phyloP scores from a whole-genome alignment of 768 basidiomycete species.

The Lentinula guzmanii region DNA sequence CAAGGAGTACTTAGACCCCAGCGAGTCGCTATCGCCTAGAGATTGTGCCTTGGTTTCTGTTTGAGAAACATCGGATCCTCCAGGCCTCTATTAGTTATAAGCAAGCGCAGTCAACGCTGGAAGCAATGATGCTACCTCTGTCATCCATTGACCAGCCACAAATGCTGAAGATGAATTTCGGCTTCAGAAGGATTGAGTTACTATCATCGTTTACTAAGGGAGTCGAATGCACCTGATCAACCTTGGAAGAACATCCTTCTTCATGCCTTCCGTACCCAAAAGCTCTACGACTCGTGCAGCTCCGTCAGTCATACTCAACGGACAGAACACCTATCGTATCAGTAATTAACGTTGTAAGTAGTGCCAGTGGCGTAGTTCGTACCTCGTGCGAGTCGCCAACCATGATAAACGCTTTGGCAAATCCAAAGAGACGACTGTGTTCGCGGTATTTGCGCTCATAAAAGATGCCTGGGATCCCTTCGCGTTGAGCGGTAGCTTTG shows the following conservation, averaged over 20 bases:
- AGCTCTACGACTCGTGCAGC: constrained; percentile 69
- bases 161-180: constrained; percentile 58
- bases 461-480: constrained; percentile 62
- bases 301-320: constrained; percentile 78
- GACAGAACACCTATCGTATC: constrained; percentile 54
- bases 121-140: constrained; percentile 43
- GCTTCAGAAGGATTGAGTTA: constrained; percentile 24
- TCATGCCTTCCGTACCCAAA: constrained; percentile 53
- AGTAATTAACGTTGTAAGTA: not conserved
- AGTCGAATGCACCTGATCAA: constrained; percentile 46
- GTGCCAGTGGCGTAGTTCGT: constrained; percentile 9
- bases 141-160: constrained; percentile 84
- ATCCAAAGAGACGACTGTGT: constrained; percentile 57
- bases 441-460: constrained; percentile 60
- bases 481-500: constrained; percentile 54
- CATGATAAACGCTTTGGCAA: constrained; percentile 59
- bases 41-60: constrained; percentile 59
- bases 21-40: constrained; percentile 22
- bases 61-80: constrained; percentile 70
- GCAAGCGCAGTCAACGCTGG: constrained; percentile 13
- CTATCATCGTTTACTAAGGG: not conserved
- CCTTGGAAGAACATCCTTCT: constrained; percentile 48
- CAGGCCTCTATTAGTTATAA: constrained; percentile 41
- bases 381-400: constrained; percentile 62
- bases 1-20: constrained; percentile 50